Conservation (phyloP, 2,329 filamentous ascomycete genomes). For the Nannizzia gypsea region DNA sequence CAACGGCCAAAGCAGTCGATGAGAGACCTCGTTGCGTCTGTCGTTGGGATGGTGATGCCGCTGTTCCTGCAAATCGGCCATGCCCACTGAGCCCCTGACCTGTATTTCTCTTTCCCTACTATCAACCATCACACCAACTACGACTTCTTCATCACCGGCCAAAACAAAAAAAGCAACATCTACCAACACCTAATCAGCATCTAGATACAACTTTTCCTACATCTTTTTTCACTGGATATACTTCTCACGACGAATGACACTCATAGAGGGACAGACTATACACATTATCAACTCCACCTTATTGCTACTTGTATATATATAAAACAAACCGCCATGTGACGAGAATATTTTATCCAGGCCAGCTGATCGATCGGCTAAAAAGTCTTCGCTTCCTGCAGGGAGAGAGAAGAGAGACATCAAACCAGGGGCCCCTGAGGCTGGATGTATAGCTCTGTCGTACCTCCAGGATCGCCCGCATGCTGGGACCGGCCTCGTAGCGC, state of each 20-base stretch:
- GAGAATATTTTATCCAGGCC: background rate
- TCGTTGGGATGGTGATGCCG: conserved; percentile 38
- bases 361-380: conserved; percentile 2
- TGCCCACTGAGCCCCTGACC: conserved; percentile 28
- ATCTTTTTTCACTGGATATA: background rate
- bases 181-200: background rate
- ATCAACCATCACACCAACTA: background rate
- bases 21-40: conserved; percentile 35
- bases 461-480: no score
- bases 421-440: background rate
- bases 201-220: background rate
- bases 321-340: background rate
- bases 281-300: background rate
- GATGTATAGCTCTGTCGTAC: background rate
- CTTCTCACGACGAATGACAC: background rate
- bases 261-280: background rate
- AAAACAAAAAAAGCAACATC: no score
- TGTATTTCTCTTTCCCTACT: background rate
- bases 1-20: conserved; percentile 30
- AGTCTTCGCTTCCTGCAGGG: background rate
- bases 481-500: no score
- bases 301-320: background rate
- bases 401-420: no score
- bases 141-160: no score
- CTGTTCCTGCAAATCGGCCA: conserved; percentile 38